Evolutionary conservation across 108 stramenopile species (phyloP).

Genomic region (Cyclotella baltica): DNA sequence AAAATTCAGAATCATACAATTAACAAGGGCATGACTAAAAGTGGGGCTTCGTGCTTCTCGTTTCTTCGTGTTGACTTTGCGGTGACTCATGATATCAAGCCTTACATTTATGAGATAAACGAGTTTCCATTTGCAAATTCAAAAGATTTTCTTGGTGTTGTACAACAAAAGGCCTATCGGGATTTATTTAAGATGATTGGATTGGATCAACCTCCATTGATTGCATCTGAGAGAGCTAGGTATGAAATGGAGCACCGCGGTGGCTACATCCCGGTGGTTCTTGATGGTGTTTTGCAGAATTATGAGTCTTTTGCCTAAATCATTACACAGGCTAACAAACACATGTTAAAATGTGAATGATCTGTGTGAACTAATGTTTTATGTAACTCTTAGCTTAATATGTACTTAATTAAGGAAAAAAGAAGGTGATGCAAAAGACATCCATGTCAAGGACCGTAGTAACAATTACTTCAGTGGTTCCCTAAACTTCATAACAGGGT

Average conservation of each 20-base stretch:
- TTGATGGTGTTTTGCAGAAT: slow-evolving; percentile 18
- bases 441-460: too few species aligned
- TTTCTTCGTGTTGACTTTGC: slow-evolving; percentile 18
- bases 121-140: slow-evolving; percentile 23
- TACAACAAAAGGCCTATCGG: slow-evolving; percentile 1
- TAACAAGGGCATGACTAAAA: slow-evolving; percentile 12
- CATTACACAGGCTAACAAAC: too few species aligned
- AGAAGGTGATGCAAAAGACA: too few species aligned
- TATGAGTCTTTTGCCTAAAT: too few species aligned
- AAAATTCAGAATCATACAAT: slow-evolving; percentile 1
- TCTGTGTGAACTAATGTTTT: too few species aligned
- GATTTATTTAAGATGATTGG: slow-evolving; percentile 23
- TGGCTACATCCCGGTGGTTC: slow-evolving; percentile 12
- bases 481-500: too few species aligned
- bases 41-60: slow-evolving; percentile 22
- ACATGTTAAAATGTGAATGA: too few species aligned
- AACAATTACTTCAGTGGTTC: too few species aligned
- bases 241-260: slow-evolving; percentile 12
- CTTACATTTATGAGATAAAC: slow-evolving; percentile 18
- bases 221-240: neutral
- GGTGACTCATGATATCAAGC: neutral
- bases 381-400: too few species aligned
- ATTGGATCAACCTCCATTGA: slow-evolving; percentile 2
- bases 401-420: too few species aligned
- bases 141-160: slow-evolving; percentile 5